These are phyloP conservation scores for Trifolium fragiferum DNA, from an alignment of 306 rosid species.

Conservation along the genomic window DNA sequence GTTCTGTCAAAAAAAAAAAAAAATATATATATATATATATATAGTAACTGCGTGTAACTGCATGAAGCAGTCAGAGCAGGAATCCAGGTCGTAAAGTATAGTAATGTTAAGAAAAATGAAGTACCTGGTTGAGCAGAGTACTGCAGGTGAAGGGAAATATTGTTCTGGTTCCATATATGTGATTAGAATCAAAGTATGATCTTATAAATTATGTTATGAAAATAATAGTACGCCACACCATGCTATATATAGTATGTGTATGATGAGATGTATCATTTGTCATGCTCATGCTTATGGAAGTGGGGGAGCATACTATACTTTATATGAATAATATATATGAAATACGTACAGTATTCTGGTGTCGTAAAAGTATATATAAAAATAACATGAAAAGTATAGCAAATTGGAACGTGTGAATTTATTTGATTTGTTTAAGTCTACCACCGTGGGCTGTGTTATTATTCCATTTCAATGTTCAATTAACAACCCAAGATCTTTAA, in stretches of 20 bases:
- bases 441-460: neutral
- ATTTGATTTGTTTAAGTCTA: conserved; percentile 11
- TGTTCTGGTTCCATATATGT: conserved; percentile 42
- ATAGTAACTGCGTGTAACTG: too few relatives aligned
- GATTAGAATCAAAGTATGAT: neutral
- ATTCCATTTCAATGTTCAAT: neutral
- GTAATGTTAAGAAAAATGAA: neutral
- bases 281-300: neutral
- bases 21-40: too few relatives aligned
- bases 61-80: too few relatives aligned
- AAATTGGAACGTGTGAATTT: neutral
- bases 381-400: neutral
- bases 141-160: conserved; percentile 44
- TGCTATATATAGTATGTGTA: neutral
- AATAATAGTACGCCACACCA: neutral
- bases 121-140: conserved; percentile 39
- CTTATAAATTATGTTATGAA: conserved; percentile 8
- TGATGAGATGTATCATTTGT: neutral
- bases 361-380: neutral
- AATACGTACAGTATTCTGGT: neutral
- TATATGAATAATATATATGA: neutral
- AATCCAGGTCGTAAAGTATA: too few relatives aligned
- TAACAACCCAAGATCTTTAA: neutral
- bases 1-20: too few relatives aligned
- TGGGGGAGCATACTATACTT: neutral